phyloP scores from a whole-genome alignment of 108 stramenopile species.

The Pseudonitzschia multiseries region DNA sequence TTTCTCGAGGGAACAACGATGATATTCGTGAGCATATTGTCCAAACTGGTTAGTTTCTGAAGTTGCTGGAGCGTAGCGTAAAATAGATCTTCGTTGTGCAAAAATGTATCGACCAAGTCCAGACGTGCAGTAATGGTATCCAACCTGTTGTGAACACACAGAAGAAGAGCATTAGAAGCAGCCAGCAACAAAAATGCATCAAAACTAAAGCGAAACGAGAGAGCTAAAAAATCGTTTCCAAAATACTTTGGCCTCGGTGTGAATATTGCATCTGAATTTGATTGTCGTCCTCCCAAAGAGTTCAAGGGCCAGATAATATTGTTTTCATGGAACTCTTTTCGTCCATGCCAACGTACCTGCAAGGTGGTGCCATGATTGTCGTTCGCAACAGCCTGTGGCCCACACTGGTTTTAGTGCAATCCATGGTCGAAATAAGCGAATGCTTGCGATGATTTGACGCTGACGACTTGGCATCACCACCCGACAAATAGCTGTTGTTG shows the following conservation, averaged over 20 bases:
- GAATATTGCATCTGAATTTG: no score
- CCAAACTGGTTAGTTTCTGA: slow-evolving; percentile 72
- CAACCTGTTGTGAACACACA: slow-evolving; percentile 27
- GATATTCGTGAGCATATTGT: slow-evolving; percentile 81
- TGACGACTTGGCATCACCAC: background rate
- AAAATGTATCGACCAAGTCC: slow-evolving; percentile 82
- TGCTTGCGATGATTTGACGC: slow-evolving; percentile 26
- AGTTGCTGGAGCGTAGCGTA: slow-evolving; percentile 82
- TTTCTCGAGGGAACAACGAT: slow-evolving; percentile 51
- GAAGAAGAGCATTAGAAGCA: background rate
- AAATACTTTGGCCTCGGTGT: no score
- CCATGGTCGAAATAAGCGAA: slow-evolving; percentile 75
- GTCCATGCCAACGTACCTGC: slow-evolving; percentile 1
- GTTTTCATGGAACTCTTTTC: no score
- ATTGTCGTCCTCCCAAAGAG: no score
- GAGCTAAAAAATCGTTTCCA: background rate
- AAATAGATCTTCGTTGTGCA: slow-evolving; percentile 82
- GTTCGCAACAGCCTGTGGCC: slow-evolving; percentile 77
- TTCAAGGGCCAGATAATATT: no score
- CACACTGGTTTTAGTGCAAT: slow-evolving; percentile 86
- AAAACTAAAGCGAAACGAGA: no score
- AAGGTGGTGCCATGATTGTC: slow-evolving; percentile 85
- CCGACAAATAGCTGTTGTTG: slow-evolving; percentile 71
- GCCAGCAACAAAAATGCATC: background rate
- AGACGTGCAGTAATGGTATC: slow-evolving; percentile 83